Evolutionary conservation across 306 rosid genomes (phyloP).

Genomic region (Vigna trinervia): DNA sequence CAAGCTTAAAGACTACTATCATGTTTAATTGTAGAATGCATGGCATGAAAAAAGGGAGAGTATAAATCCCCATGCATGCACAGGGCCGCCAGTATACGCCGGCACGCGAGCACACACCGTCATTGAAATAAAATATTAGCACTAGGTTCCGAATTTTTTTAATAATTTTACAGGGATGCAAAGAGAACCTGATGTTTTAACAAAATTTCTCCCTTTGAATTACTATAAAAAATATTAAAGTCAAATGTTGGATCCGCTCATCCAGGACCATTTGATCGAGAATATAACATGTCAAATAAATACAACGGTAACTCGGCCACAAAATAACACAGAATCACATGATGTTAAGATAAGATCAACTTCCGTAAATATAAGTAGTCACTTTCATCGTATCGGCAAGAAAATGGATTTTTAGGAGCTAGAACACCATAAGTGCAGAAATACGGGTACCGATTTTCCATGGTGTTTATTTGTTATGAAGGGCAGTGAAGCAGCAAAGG

Average conservation of each 20-base stretch:
- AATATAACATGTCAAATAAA: background rate
- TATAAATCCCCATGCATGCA: background rate
- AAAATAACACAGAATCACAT: background rate
- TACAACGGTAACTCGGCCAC: background rate
- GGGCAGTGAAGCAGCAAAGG: conserved; percentile 4
- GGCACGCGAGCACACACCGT: background rate
- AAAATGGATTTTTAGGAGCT: background rate
- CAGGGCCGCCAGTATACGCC: background rate
- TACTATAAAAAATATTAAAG: conserved; percentile 12
- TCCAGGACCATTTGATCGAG: conserved; percentile 3
- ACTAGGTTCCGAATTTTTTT: background rate
- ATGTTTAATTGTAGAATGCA: background rate
- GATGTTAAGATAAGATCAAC: conserved; percentile 5
- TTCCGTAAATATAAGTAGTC: background rate
- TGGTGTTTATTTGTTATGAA: background rate
- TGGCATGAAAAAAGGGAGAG: background rate
- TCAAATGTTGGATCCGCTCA: background rate
- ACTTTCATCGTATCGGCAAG: background rate
- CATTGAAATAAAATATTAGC: background rate
- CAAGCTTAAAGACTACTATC: conserved; percentile 4
- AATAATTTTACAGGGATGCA: background rate
- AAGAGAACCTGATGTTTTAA: background rate
- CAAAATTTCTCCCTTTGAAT: background rate
- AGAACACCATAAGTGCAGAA: background rate
- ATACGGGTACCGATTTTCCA: background rate